Base-by-base conservation (phyloP, 2,329 filamentous ascomycete genomes). In the Cercospora sojina region DNA sequence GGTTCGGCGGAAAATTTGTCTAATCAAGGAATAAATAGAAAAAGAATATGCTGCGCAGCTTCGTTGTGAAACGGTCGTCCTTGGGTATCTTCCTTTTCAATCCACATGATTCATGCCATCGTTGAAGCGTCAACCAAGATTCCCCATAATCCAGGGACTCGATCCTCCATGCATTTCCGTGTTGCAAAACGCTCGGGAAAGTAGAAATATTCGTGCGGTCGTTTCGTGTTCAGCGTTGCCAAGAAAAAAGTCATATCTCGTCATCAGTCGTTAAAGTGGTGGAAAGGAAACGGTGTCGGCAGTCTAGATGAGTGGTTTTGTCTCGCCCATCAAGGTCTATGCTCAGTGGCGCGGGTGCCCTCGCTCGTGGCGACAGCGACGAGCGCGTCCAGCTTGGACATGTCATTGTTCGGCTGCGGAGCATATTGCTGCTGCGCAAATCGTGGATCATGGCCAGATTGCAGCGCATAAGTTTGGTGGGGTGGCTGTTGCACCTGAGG, bases 281-380 rank as follows among this genome's bases (percentile, higher is more conserved):
- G 16, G 29, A 27, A 56, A 61, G 18, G 43, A 20, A 12, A 47
- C 13, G 63, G 43, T 3, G 29, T 60, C 29, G 7, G 41, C 23
- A 27, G 51, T 38, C 23, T 25, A 16, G 31, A 10, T 23, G 18
- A 23, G 20, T 20, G 41, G 49, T 43, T 32, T 38, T 32, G n/a
- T 51, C n/a, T 16, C 18, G 32, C 9, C 13, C 16, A 20, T 56
- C 53, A 74, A 41, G 68, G 70, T 13, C 70, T 70, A 59, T 72
- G 69, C 60, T 76, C 74, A 9, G 71, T 73, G n/a, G 72, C 75
- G 10, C 74, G 76, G 41, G 79, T 83, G 55, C 70, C 70, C 74
- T 88, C 86, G 67, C 84, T 84, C 2, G 87, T 88, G 4, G 87
- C 87, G 49, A 88, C 87, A 5, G 87, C 87, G n/a, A 89, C 87